phyloP scores from a whole-genome alignment of 305 asterid species.

The Solanum hybrid region DNA sequence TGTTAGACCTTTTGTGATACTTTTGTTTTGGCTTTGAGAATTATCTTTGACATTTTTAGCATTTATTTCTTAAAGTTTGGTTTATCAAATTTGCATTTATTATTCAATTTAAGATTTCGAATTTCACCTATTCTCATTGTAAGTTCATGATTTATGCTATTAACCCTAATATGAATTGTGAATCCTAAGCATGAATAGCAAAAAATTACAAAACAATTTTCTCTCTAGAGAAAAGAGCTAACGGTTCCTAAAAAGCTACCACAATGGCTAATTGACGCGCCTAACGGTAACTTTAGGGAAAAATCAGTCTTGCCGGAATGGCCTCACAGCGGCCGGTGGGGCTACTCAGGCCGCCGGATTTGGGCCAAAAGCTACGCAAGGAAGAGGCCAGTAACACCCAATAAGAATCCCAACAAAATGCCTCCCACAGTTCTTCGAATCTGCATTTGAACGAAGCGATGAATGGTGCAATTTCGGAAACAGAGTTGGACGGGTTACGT shows the following conservation, averaged over 20 bases:
- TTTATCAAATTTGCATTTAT: too few species aligned
- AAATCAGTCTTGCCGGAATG: neutral
- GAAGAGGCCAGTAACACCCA: neutral
- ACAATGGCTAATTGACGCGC: neutral
- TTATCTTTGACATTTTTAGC: too few species aligned
- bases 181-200: too few species aligned
- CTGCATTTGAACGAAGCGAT: neutral
- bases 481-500: neutral
- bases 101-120: too few species aligned
- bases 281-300: neutral
- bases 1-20: too few species aligned
- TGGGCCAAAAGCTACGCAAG: neutral
- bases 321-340: neutral
- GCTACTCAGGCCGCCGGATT: neutral
- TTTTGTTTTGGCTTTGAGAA: too few species aligned
- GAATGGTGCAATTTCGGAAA: neutral
- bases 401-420: neutral
- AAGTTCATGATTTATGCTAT: too few species aligned
- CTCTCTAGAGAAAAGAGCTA: too few species aligned
- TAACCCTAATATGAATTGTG: too few species aligned
- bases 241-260: neutral
- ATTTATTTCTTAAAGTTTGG: too few species aligned
- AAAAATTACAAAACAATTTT: too few species aligned
- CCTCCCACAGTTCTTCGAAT: neutral
- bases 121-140: too few species aligned